Conservation (phyloP, 257 asterid genomes). For the Solanum corneliomulleri region DNA sequence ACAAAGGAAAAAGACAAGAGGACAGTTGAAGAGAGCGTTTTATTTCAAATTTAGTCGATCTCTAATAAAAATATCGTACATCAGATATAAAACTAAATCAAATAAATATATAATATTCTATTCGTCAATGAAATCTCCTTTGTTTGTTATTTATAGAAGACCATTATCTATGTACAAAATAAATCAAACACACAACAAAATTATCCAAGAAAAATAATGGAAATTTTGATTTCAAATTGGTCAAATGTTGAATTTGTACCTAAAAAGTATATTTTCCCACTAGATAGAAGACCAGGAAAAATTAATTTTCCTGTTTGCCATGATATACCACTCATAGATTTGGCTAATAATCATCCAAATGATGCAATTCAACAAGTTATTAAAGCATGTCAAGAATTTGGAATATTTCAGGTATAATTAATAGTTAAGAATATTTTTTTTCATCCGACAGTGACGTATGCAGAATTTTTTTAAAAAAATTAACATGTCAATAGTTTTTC, state of each 20-base stretch:
- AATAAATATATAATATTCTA: background rate
- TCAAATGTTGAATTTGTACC: constrained; percentile 7
- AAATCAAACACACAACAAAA: background rate
- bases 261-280: constrained; percentile 5
- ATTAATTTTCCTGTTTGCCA: background rate
- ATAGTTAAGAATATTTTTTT: background rate
- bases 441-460: background rate
- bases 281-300: constrained; percentile 9
- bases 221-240: background rate
- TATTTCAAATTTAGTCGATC: background rate
- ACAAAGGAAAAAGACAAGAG: background rate
- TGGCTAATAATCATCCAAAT: background rate
- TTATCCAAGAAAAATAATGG: background rate
- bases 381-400: constrained; percentile 38
- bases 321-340: constrained; percentile 9
- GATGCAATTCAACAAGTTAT: constrained; percentile 13
- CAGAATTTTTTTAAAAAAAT: background rate
- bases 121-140: background rate
- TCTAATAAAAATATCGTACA: background rate
- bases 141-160: background rate
- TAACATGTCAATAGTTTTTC: background rate
- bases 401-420: constrained; percentile 36
- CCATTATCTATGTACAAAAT: background rate
- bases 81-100: accelerated
- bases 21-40: background rate